Percentiles rank a stretch among this genome's conserved stretches.
phyloP scores from a whole-genome alignment of 2,329 filamentous ascomycete species.

The Cucurbitaria berberidis region DNA sequence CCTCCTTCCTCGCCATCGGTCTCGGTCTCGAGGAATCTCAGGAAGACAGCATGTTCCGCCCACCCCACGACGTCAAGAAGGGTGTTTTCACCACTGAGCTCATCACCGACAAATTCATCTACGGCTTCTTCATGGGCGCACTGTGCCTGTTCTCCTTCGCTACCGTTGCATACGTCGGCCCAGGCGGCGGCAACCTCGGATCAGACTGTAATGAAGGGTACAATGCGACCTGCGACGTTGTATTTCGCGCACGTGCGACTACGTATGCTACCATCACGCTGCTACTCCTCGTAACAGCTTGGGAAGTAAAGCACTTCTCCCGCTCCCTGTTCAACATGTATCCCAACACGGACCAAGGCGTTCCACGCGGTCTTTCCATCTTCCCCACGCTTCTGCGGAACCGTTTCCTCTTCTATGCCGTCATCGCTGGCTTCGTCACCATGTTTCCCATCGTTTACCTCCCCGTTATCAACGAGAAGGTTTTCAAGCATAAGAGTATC shows the following conservation, averaged over 20 bases:
- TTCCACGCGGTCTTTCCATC: constrained; percentile 40
- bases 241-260: constrained; percentile 54
- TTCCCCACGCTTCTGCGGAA: constrained; percentile 51
- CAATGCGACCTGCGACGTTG: constrained; percentile 51
- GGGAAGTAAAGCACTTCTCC: constrained; percentile 56
- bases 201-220: constrained; percentile 53
- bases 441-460: constrained; percentile 56
- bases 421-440: constrained; percentile 49
- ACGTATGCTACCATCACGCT: constrained; percentile 55
- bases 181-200: constrained; percentile 52
- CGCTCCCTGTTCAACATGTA: constrained; percentile 55
- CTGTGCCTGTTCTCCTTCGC: constrained; percentile 55
- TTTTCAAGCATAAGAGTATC: constrained; percentile 54
- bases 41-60: constrained; percentile 54
- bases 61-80: constrained; percentile 51
- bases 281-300: constrained; percentile 54
- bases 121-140: constrained; percentile 54
- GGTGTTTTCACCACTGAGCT: constrained; percentile 56
- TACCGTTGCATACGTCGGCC: constrained; percentile 52
- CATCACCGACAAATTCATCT: constrained; percentile 57
- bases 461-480: constrained; percentile 53
- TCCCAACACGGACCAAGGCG: constrained; percentile 33
- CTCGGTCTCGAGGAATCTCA: constrained; percentile 56
- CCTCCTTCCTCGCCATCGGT: constrained; percentile 56
- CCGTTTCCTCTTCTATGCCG: constrained; percentile 54